phyloP scores from a whole-genome alignment of 371 early-diverging fungal species.

The Dentiscutata heterogama region DNA sequence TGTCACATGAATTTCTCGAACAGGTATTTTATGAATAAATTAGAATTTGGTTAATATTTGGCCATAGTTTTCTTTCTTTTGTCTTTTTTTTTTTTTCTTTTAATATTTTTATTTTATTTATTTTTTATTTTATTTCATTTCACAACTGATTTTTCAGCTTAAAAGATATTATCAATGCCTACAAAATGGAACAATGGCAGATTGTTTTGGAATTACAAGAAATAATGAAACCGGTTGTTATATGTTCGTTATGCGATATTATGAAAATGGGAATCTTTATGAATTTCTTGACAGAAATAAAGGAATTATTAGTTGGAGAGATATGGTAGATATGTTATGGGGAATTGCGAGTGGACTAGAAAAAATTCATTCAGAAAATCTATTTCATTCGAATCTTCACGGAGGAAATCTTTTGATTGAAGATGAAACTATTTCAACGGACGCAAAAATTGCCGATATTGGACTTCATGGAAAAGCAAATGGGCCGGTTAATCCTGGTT shows the following conservation, averaged over 20 bases:
- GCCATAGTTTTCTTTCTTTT: no score
- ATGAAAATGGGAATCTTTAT: constrained; percentile 32
- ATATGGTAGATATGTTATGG: constrained; percentile 39
- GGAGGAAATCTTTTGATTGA: constrained; percentile 37
- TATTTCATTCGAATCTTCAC: constrained; percentile 31
- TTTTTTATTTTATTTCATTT: no score
- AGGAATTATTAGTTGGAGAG: constrained; percentile 22
- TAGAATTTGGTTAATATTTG: no score
- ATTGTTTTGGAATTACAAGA: constrained; percentile 36
- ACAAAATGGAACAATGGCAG: background rate
- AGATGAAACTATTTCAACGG: background rate
- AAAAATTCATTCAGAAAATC: background rate
- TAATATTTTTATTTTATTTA: no score
- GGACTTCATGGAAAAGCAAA: background rate
- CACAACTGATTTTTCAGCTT: no score
- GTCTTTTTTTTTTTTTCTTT: no score
- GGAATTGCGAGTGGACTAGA: constrained; percentile 15
- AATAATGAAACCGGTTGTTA: constrained; percentile 7
- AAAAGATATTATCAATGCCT: background rate
- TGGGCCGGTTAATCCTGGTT: background rate
- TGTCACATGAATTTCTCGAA: constrained; percentile 2
- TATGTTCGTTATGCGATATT: constrained; percentile 41
- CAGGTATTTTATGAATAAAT: background rate
- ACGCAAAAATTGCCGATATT: background rate
- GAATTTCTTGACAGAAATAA: background rate